phyloP scores from a whole-genome alignment of 2,329 filamentous ascomycete species.

The Fusarium mangiferae region DNA sequence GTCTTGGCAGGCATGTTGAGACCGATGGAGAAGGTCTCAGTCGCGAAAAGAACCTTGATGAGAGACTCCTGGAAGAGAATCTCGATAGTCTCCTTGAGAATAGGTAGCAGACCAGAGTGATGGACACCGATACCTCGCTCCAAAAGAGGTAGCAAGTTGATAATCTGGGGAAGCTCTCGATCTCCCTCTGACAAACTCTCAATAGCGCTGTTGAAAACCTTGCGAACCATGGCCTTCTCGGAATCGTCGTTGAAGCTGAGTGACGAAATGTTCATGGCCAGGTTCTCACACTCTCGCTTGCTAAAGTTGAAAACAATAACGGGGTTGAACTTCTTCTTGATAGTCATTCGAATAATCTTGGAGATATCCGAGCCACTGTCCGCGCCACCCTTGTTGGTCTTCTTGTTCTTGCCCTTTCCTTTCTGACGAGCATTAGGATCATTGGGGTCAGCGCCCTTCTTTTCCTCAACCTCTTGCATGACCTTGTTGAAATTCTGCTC shows the following conservation, averaged over 20 bases:
- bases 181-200: conserved; percentile 94
- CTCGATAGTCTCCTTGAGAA: conserved; percentile 98
- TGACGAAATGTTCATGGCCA: conserved; percentile 86
- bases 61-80: conserved; percentile 98
- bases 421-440: conserved; percentile 83
- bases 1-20: conserved; percentile 99
- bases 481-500: conserved; percentile 98
- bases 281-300: conserved; percentile 93
- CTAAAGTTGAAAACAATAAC: conserved; percentile 99
- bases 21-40: conserved; percentile 98
- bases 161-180: conserved; percentile 86
- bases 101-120: conserved; percentile 93
- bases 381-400: conserved; percentile 86
- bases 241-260: conserved; percentile 96
- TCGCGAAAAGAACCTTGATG: conserved; percentile 97
- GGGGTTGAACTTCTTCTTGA: conserved; percentile 95
- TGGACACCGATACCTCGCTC: conserved; percentile 95
- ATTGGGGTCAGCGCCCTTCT: conserved; percentile 83
- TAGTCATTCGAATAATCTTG: conserved; percentile 99
- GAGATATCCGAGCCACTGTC: conserved; percentile 84
- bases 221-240: conserved; percentile 92
- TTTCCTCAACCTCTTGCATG: conserved; percentile 89
- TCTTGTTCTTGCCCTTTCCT: conserved; percentile 92
- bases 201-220: conserved; percentile 93
- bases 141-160: conserved; percentile 87